Evolutionary conservation across 495 filamentous ascomycete genomes (phyloP).

Genomic region (Delitschia confertaspora): DNA sequence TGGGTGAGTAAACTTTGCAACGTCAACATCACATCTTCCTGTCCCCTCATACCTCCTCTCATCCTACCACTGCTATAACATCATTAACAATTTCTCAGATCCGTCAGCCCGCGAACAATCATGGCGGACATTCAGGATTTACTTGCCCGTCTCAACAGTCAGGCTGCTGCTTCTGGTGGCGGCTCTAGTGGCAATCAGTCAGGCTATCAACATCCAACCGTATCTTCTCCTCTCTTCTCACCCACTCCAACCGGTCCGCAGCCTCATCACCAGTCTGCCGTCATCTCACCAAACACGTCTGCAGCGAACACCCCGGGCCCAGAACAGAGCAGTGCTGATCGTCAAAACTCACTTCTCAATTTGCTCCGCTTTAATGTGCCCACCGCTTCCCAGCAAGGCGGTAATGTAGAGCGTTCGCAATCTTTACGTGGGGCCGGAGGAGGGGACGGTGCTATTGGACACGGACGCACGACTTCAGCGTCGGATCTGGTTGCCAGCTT

Average conservation of each 20-base stretch:
- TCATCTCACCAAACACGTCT: conserved; percentile 36
- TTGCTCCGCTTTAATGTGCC: conserved; percentile 68
- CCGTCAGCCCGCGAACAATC: not conserved
- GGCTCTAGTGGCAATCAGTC: conserved; percentile 6
- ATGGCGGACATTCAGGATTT: conserved; percentile 34
- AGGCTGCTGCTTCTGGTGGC: conserved; percentile 7
- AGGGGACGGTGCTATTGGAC: conserved; percentile 1
- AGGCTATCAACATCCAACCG: conserved; percentile 28
- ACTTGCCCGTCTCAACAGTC: conserved; percentile 27
- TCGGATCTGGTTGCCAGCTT: conserved; percentile 58
- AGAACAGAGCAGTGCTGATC: conserved; percentile 19
- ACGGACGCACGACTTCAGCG: conserved; percentile 48
- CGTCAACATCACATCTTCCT: no score
- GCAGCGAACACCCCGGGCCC: conserved; percentile 39
- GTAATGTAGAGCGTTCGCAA: no score
- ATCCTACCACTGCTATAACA: not conserved
- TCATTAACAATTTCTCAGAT: not conserved
- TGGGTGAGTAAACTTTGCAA: no score
- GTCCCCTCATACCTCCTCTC: not conserved
- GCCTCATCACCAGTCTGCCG: conserved; percentile 30
- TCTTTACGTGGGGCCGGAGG: conserved; percentile 1
- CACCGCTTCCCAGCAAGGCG: conserved; percentile 2
- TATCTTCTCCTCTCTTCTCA: conserved; percentile 35
- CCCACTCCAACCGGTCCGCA: conserved; percentile 30
- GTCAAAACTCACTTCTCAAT: conserved; percentile 73